Evolutionary conservation across 257 asterid species (phyloP).

Genomic region (Nicotiana sylvestris): DNA sequence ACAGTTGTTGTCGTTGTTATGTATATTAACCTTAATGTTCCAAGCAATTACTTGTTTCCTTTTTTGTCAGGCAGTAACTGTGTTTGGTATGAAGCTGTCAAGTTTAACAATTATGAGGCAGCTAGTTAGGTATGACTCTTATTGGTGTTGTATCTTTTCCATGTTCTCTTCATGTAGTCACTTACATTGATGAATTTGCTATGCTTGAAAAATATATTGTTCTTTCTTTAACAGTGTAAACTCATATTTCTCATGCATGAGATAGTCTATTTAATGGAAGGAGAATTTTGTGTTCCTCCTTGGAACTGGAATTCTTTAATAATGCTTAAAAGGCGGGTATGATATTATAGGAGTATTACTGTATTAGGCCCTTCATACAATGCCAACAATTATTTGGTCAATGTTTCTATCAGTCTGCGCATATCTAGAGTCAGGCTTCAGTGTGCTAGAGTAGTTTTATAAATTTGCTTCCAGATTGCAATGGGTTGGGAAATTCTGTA

Average conservation of each 20-base stretch:
- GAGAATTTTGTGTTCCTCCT: background rate
- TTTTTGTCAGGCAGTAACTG: constrained; percentile 48
- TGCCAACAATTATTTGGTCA: background rate
- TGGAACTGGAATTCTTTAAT: background rate
- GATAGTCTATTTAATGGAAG: background rate
- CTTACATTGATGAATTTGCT: background rate
- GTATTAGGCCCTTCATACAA: background rate
- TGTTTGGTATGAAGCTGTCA: constrained; percentile 82
- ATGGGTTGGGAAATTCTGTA: background rate
- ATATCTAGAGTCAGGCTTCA: constrained; percentile 6
- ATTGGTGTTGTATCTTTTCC: background rate
- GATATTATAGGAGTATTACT: background rate
- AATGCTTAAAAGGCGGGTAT: background rate
- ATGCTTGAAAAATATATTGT: background rate
- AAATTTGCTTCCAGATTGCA: background rate
- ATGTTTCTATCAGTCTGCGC: background rate
- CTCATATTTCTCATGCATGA: constrained; percentile 4
- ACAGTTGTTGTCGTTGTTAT: background rate
- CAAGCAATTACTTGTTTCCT: constrained; percentile 7
- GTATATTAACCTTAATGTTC: background rate
- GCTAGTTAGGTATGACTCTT: constrained; percentile 55
- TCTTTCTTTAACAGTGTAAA: background rate
- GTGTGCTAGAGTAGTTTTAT: background rate
- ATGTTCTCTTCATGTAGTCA: background rate
- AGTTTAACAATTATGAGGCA: constrained; percentile 79